A percentile compares a stretch with the other conserved stretches of the same genome.
Evolutionary conservation across 306 rosid genomes (phyloP).

Genomic region (Cicer bijugum): DNA sequence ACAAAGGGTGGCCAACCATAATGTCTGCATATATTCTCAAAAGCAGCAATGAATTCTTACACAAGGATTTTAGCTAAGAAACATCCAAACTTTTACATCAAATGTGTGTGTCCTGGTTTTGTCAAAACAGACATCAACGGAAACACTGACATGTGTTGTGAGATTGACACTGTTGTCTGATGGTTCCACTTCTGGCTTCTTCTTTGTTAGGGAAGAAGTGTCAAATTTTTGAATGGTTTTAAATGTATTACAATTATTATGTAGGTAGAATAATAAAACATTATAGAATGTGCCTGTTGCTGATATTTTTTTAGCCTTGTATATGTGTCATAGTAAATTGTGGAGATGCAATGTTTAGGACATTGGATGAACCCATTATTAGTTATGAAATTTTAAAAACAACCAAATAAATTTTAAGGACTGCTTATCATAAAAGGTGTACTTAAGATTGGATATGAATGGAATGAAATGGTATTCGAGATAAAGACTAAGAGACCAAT

Average conservation of each 20-base stretch:
- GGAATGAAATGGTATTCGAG: not conserved
- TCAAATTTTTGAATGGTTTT: conserved; percentile 13
- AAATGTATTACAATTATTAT: not conserved
- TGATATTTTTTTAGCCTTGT: not conserved
- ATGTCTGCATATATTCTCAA: conserved; percentile 44
- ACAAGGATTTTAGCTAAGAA: conserved; percentile 51
- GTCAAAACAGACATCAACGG: conserved; percentile 49
- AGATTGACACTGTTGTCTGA: conserved; percentile 43
- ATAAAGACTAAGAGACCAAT: too few relatives aligned
- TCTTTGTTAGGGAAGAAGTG: not conserved
- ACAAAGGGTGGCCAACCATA: conserved; percentile 44
- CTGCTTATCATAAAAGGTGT: not conserved
- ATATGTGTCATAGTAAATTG: not conserved
- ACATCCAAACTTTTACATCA: conserved; percentile 35
- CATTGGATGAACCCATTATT: not conserved
- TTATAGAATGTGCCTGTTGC: not conserved
- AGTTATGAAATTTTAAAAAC: not conserved
- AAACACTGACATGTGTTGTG: conserved; percentile 37
- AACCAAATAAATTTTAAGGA: not conserved
- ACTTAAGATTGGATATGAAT: not conserved
- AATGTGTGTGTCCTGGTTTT: conserved; percentile 50
- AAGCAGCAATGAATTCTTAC: conserved; percentile 50
- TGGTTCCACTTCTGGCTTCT: conserved; percentile 46
- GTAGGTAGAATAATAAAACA: not conserved
- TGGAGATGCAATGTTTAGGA: not conserved